Conservation (phyloP, 768 basidiomycete species). For the Macrolepiota fuliginosa region DNA sequence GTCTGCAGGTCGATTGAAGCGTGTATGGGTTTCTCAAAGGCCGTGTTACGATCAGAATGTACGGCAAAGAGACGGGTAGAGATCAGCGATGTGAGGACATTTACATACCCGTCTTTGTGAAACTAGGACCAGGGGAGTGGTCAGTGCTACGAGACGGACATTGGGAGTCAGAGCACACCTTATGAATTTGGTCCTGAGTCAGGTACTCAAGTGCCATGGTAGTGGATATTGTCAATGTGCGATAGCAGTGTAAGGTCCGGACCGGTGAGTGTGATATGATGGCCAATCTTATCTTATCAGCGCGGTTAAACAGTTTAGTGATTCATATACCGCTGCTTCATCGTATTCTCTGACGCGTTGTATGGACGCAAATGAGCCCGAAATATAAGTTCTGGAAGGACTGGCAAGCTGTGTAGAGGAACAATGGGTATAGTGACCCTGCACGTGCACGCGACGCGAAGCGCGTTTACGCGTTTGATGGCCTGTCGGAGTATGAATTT, state of each 20-base stretch:
- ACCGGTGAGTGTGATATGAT: background rate
- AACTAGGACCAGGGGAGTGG: conserved; percentile 21
- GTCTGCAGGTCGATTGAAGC: conserved; percentile 2
- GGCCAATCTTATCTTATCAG: conserved; percentile 9
- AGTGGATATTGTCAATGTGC: background rate
- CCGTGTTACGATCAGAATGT: background rate
- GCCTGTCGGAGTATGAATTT: conserved; percentile 11
- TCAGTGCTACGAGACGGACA: background rate
- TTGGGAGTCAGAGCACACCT: conserved; percentile 34
- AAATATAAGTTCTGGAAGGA: background rate
- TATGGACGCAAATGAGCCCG: background rate
- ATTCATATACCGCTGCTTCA: background rate
- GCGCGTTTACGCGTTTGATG: conserved; percentile 15
- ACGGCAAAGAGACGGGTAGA: background rate
- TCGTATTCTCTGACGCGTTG: background rate
- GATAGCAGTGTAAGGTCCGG: background rate
- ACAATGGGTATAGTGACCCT: background rate
- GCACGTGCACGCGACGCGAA: conserved; percentile 13
- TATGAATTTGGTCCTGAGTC: conserved; percentile 53
- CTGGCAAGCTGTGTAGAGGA: background rate
- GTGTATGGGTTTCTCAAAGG: background rate
- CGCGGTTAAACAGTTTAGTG: background rate
- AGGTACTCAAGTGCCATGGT: conserved; percentile 37
- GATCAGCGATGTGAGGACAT: conserved; percentile 1
- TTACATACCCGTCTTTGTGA: conserved; percentile 27